phyloP scores from a whole-genome alignment of 2,329 filamentous ascomycete genomes.

The Pestalotiopsis sp. region DNA sequence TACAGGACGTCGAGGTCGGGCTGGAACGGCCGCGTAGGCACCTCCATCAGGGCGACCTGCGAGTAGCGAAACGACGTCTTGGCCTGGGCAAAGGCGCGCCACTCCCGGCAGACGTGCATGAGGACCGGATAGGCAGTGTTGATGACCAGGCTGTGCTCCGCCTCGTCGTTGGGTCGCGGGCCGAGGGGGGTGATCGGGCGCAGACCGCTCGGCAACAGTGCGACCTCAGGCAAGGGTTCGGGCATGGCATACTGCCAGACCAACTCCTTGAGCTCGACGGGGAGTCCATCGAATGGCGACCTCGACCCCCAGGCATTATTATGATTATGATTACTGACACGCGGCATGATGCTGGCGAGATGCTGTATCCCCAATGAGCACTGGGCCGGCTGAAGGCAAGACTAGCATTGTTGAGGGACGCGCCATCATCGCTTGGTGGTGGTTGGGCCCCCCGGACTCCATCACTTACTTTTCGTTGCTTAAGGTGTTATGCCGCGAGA shows the following conservation, averaged over 20 bases:
- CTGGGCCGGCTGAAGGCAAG: background rate
- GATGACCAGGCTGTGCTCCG: slow-evolving; percentile 16
- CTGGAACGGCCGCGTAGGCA: slow-evolving; percentile 21
- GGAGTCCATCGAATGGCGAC: background rate
- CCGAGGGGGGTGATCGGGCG: background rate
- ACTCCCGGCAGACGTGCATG: slow-evolving; percentile 24
- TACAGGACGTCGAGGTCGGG: slow-evolving; percentile 23
- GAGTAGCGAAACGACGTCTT: slow-evolving; percentile 20
- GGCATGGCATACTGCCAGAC: slow-evolving; percentile 8
- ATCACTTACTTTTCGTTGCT: background rate
- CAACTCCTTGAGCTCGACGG: slow-evolving; percentile 5
- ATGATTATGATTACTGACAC: background rate
- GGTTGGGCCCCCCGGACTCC: background rate
- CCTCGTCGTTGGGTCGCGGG: background rate
- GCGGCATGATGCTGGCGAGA: background rate
- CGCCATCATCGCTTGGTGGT: background rate
- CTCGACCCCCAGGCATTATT: background rate
- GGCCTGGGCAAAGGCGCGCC: slow-evolving; percentile 17
- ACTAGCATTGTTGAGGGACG: background rate
- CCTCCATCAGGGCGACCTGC: slow-evolving; percentile 17
- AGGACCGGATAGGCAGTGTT: slow-evolving; percentile 20
- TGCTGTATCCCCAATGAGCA: slow-evolving; percentile 6
- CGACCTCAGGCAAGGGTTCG: slow-evolving; percentile 6
- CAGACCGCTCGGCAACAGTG: background rate
- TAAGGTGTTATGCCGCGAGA: background rate